Evolutionary conservation across 1,139 yeast species (phyloP).

Genomic region (Saccharomycopsis crataegensis): DNA sequence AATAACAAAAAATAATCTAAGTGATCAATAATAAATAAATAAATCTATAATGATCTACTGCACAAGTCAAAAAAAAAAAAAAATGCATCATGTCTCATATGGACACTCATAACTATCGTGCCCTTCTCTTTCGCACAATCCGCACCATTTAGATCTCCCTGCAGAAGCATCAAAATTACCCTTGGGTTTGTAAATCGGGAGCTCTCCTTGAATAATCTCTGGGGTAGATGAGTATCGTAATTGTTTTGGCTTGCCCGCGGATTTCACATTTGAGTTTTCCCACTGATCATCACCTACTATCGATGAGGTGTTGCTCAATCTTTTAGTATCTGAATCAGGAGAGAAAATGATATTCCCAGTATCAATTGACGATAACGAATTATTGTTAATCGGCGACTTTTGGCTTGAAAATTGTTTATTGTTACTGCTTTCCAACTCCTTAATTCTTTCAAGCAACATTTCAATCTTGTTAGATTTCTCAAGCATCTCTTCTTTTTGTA

Average conservation of each 20-base stretch:
- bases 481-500: slow-evolving; percentile 22
- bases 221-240: neutral
- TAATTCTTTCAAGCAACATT: slow-evolving; percentile 12
- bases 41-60: too few relatives aligned
- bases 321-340: slow-evolving; percentile 1
- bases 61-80: too few relatives aligned
- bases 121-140: slow-evolving; percentile 83
- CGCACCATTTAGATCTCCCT: slow-evolving; percentile 82
- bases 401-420: neutral
- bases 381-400: neutral
- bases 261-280: neutral
- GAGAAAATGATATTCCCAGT: slow-evolving; percentile 6
- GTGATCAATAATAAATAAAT: too few relatives aligned
- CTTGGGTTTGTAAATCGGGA: slow-evolving; percentile 50
- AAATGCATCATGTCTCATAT: slow-evolving; percentile 58
- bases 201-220: slow-evolving; percentile 27
- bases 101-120: slow-evolving; percentile 87
- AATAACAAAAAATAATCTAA: too few relatives aligned
- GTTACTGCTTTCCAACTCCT: neutral
- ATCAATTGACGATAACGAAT: slow-evolving; percentile 9
- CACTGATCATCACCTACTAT: neutral
- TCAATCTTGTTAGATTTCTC: slow-evolving; percentile 24
- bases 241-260: neutral
- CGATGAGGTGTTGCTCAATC: slow-evolving; percentile 3
- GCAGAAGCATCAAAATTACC: slow-evolving; percentile 55